Evolutionary conservation across 257 asterid genomes (phyloP).

Genomic region (Lithospermum erythrorhizon): DNA sequence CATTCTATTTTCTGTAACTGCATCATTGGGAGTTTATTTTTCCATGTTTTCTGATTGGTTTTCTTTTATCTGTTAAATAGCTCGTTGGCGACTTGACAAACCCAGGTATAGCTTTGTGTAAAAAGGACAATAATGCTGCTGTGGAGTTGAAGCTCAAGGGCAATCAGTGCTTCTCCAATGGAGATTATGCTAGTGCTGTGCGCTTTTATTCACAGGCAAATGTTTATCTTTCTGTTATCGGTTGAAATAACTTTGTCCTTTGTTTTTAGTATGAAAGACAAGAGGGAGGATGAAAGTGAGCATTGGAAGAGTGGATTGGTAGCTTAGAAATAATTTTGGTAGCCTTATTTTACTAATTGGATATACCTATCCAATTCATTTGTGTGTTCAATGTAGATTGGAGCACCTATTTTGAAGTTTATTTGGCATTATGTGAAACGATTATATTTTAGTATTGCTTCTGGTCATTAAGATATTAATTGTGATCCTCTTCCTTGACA

Average conservation of each 20-base stretch:
- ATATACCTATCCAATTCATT: not conserved
- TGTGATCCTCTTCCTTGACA: slow-evolving; percentile 12
- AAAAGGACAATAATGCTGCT: slow-evolving; percentile 63
- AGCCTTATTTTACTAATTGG: not conserved
- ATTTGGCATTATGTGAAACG: not conserved
- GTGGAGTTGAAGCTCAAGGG: slow-evolving; percentile 64
- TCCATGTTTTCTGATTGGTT: not conserved
- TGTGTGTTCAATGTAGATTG: not conserved
- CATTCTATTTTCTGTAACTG: not conserved
- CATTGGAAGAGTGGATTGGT: not conserved
- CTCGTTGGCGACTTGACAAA: slow-evolving; percentile 69
- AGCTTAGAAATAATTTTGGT: not conserved
- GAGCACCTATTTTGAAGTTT: too few relatives aligned
- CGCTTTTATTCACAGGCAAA: slow-evolving; percentile 67
- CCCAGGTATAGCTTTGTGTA: slow-evolving; percentile 49
- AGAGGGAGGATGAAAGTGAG: not conserved
- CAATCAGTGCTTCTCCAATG: slow-evolving; percentile 56
- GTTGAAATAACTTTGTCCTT: not conserved
- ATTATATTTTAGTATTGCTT: not conserved
- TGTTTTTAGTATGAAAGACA: not conserved
- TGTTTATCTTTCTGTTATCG: not conserved
- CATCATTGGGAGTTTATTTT: slow-evolving; percentile 2
- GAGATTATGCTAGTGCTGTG: slow-evolving; percentile 56
- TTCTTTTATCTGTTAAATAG: slow-evolving; percentile 22
- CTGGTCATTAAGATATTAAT: slow-evolving; percentile 1